These are phyloP conservation scores for Chlamydomonas urium DNA, from an alignment of 139 green algal genomes.

Conservation along the genomic window DNA sequence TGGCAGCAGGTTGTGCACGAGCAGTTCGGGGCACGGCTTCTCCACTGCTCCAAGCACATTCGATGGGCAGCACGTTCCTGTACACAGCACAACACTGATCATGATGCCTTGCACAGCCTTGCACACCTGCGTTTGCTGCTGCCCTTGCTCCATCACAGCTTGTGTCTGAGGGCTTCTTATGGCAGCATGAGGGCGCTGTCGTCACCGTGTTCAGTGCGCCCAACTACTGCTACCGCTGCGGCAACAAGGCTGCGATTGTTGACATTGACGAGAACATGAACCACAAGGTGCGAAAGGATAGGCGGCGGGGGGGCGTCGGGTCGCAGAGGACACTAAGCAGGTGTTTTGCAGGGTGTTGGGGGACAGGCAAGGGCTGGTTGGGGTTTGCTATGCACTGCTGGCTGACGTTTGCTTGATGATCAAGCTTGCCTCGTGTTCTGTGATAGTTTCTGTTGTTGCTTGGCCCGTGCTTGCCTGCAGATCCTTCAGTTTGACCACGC, in stretches of 20 bases:
- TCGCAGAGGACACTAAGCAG: neutral
- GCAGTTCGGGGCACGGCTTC: no score
- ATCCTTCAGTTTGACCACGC: constrained; percentile 64
- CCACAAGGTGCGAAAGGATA: constrained; percentile 33
- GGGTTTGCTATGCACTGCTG: constrained; percentile 4
- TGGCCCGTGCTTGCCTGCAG: constrained; percentile 9
- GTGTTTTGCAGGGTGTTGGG: neutral
- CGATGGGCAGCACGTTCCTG: no score
- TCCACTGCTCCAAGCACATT: no score
- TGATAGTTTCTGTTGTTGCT: no score
- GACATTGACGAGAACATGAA: constrained; percentile 66
- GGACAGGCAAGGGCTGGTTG: no score
- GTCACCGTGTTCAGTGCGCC: constrained; percentile 96
- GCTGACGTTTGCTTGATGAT: no score
- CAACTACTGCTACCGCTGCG: constrained; percentile 98
- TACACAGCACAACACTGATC: no score
- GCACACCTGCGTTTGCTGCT: no score
- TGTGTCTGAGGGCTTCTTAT: constrained; percentile 86
- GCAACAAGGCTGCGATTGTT: constrained; percentile 47
- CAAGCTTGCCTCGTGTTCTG: no score
- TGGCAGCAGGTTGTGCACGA: no score
- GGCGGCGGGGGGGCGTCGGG: neutral
- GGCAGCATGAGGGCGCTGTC: constrained; percentile 80
- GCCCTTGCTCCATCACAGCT: no score
- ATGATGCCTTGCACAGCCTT: no score